Evolutionary conservation across 23 red algal species (phyloP).

Genomic region (Cyanidioschyzon merolae): DNA sequence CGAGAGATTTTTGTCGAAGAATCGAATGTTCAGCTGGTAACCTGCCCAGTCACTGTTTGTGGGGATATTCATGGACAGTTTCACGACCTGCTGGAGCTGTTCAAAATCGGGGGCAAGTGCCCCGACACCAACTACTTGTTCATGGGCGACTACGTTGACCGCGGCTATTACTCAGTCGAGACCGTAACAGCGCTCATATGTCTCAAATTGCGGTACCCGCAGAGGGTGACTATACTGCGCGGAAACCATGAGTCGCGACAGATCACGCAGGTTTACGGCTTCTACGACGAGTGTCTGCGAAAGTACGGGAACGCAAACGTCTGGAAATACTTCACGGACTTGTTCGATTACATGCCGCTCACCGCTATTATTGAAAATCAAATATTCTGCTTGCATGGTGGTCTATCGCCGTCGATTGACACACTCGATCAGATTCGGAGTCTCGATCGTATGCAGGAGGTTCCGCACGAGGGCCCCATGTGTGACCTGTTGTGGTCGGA

Average conservation of each 20-base stretch:
- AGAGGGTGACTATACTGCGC: constrained; percentile 90
- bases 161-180: constrained; percentile 98
- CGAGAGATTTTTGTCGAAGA: constrained; percentile 84
- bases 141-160: constrained; percentile 99
- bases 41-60: constrained; percentile 91
- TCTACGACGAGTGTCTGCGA: constrained; percentile 98
- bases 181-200: constrained; percentile 93
- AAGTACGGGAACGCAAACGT: constrained; percentile 97
- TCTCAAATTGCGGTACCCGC: constrained; percentile 92
- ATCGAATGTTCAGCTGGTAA: constrained; percentile 83
- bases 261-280: constrained; percentile 98
- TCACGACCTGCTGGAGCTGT: constrained; percentile 94
- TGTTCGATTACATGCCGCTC: constrained; percentile 97
- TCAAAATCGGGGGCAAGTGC: constrained; percentile 83
- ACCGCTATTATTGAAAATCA: constrained; percentile 88
- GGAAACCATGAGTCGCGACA: constrained; percentile 95
- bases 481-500: constrained; percentile 98
- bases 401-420: constrained; percentile 91
- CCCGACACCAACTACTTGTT: constrained; percentile 99
- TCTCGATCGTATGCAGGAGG: constrained; percentile 95
- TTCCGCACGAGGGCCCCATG: constrained; percentile 97
- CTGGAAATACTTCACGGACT: constrained; percentile 99
- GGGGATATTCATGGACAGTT: constrained; percentile 98
- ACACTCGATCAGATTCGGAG: constrained; percentile 92
- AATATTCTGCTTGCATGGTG: constrained; percentile 95